Conservation (phyloP, 352 stramenopile species). For the Plasmopara halstedii region DNA sequence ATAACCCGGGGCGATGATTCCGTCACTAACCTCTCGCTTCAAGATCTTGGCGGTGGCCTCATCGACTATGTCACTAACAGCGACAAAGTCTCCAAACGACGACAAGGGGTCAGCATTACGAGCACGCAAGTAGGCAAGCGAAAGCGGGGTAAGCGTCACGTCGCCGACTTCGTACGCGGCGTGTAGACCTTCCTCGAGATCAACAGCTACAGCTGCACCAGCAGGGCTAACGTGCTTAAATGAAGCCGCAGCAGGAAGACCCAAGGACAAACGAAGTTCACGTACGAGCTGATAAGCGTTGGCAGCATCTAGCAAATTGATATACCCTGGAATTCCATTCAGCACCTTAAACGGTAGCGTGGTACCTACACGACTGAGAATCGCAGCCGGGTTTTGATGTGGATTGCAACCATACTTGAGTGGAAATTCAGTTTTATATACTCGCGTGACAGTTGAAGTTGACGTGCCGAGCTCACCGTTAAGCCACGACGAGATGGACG, state of each 20-base stretch:
- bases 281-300: conserved; percentile 99
- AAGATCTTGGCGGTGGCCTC: conserved; percentile 97
- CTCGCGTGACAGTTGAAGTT: conserved; percentile 78
- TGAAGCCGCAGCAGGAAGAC: conserved; percentile 91
- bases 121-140: conserved; percentile 97
- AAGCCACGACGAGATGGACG: conserved; percentile 96
- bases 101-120: conserved; percentile 98
- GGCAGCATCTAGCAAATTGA: conserved; percentile 98
- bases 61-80: conserved; percentile 97
- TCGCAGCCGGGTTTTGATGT: conserved; percentile 95
- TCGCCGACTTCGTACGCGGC: conserved; percentile 93
- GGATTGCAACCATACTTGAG: conserved; percentile 98
- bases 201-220: conserved; percentile 94
- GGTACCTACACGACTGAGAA: conserved; percentile 52
- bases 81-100: conserved; percentile 99
- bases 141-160: conserved; percentile 88
- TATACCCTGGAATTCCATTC: conserved; percentile 96
- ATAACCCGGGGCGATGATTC: conserved; percentile 98
- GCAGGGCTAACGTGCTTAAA: conserved; percentile 99
- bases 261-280: conserved; percentile 93
- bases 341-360: conserved; percentile 85
- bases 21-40: conserved; percentile 98
- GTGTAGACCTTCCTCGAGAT: conserved; percentile 91
- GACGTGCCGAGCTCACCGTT: conserved; percentile 82
- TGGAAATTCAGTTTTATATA: conserved; percentile 93